phyloP scores from a whole-genome alignment of 108 stramenopile species.

The Pseudonitzschia multiseries region DNA sequence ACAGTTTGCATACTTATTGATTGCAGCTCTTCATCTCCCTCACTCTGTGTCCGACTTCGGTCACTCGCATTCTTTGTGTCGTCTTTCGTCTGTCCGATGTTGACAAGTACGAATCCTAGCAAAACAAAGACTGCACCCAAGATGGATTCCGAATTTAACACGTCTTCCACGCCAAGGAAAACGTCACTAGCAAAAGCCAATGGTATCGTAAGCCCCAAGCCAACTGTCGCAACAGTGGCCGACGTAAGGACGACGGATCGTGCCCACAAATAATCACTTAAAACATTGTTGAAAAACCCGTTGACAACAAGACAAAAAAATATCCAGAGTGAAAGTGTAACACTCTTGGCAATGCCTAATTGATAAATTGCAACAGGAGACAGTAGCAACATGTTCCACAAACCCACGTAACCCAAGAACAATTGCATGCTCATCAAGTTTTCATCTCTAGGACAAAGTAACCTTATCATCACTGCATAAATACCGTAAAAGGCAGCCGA shows the following conservation, averaged over 20 bases:
- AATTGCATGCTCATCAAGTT: slow-evolving; percentile 83
- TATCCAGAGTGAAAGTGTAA: slow-evolving; percentile 50
- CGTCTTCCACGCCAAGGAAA: slow-evolving; percentile 47
- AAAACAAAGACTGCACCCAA: slow-evolving; percentile 70
- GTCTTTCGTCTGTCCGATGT: slow-evolving; percentile 45
- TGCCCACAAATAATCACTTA: slow-evolving; percentile 95
- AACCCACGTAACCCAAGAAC: slow-evolving; percentile 92
- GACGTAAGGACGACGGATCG: slow-evolving; percentile 92
- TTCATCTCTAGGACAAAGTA: slow-evolving; percentile 77
- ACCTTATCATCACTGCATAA: slow-evolving; percentile 74
- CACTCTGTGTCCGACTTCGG: not conserved
- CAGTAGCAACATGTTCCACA: slow-evolving; percentile 66
- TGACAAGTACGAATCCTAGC: slow-evolving; percentile 78
- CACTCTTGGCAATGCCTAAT: slow-evolving; percentile 12
- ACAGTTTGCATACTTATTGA: slow-evolving; percentile 3
- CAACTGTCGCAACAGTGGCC: slow-evolving; percentile 96
- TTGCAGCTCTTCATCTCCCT: not conserved
- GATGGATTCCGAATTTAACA: slow-evolving; percentile 39
- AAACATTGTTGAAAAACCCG: slow-evolving; percentile 85
- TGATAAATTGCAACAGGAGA: slow-evolving; percentile 66
- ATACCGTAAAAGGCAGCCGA: slow-evolving; percentile 83
- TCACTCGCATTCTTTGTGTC: slow-evolving; percentile 10
- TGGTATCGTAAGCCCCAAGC: slow-evolving; percentile 95
- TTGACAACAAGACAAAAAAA: slow-evolving; percentile 68
- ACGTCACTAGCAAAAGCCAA: slow-evolving; percentile 86